Evolutionary conservation across 495 filamentous ascomycete species (phyloP), one percentile per base, ranked within the genome.

Genomic region (Penicillium verhagenii): DNA sequence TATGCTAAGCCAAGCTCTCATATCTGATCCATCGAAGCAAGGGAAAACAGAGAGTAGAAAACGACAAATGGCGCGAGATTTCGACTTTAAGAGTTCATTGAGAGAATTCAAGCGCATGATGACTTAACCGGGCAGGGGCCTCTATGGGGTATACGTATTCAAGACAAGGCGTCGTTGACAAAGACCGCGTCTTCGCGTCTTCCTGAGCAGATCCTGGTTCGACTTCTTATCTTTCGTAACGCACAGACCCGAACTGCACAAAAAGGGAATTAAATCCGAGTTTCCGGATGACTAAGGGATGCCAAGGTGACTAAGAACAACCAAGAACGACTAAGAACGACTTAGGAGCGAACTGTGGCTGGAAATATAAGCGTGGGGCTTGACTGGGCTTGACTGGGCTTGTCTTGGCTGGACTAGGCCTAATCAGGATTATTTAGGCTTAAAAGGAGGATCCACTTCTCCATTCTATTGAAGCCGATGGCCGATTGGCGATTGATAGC

Each of bases 401-500:
- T n/a, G n/a, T n/a, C n/a, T n/a, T n/a, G n/a, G n/a, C n/a, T n/a
- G n/a, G n/a, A n/a, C n/a, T n/a, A n/a, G n/a, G n/a, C n/a, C n/a
- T n/a, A n/a, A n/a, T n/a, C n/a, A n/a, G n/a, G n/a, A n/a, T n/a
- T n/a, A n/a, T n/a, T n/a, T n/a, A n/a, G n/a, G n/a, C n/a, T n/a
- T n/a, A n/a, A n/a, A n/a, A n/a, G n/a, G n/a, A n/a, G 13, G 33
- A n/a, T 35, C 42, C 42, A 45, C 23, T 25, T 29, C 28, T 43
- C 31, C 51, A 21, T 20, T n/a, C n/a, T n/a, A n/a, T n/a, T n/a
- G n/a, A n/a, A 55, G 63, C 63, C 68, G 68, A 71, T 52, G 53
- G 63, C 63, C 68, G 68, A 70, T 42, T 60, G 46, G 59, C 67
- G 66, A 66, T 57, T 50, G 28, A 53, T 53, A 23, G 37, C 55